A percentile compares a stretch with the other conserved stretches of the same genome.
Conservation (phyloP, 2,329 filamentous ascomycete genomes). For the Spiromastix sp. region DNA sequence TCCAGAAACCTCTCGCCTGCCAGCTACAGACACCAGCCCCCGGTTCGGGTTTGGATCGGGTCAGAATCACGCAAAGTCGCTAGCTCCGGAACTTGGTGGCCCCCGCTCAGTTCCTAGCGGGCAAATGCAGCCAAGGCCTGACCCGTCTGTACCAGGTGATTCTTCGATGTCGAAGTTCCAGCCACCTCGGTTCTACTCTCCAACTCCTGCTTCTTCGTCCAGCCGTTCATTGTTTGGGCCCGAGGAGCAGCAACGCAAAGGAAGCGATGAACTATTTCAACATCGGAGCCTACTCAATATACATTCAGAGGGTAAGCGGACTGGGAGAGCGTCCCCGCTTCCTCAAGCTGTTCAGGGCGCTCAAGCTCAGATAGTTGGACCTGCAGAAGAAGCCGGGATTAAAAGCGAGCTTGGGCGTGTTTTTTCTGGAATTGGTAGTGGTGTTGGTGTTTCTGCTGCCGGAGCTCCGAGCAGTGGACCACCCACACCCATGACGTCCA, state of each 20-base stretch:
- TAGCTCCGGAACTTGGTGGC: slow-evolving; percentile 28
- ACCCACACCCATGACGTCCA: slow-evolving; percentile 44
- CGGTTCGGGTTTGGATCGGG: slow-evolving; percentile 31
- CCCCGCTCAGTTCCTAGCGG: slow-evolving; percentile 20
- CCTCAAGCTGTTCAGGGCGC: slow-evolving; percentile 91
- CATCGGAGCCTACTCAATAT: slow-evolving; percentile 64
- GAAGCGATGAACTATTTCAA: slow-evolving; percentile 47
- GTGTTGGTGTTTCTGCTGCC: slow-evolving; percentile 45
- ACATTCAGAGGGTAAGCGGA: slow-evolving; percentile 62
- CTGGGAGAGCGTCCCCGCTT: slow-evolving; percentile 74
- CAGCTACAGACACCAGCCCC: slow-evolving; percentile 20
- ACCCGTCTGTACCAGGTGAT: slow-evolving; percentile 23
- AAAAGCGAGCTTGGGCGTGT: slow-evolving; percentile 93
- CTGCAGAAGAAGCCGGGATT: slow-evolving; percentile 74
- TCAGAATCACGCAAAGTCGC: slow-evolving; percentile 31
- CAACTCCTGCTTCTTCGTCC: slow-evolving; percentile 22
- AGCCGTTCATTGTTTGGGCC: slow-evolving; percentile 10
- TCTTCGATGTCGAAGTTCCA: slow-evolving; percentile 23
- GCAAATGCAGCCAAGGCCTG: slow-evolving; percentile 24
- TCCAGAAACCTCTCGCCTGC: slow-evolving; percentile 27
- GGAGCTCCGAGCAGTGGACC: slow-evolving; percentile 40
- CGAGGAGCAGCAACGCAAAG: slow-evolving; percentile 33
- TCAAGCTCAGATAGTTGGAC: slow-evolving; percentile 79
- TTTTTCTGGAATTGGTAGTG: slow-evolving; percentile 82
- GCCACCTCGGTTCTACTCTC: slow-evolving; percentile 24